Percentiles rank a stretch among this genome's conserved stretches.
Evolutionary conservation across 2,329 filamentous ascomycete genomes (phyloP).

Genomic region (Cordyceps farinosa): DNA sequence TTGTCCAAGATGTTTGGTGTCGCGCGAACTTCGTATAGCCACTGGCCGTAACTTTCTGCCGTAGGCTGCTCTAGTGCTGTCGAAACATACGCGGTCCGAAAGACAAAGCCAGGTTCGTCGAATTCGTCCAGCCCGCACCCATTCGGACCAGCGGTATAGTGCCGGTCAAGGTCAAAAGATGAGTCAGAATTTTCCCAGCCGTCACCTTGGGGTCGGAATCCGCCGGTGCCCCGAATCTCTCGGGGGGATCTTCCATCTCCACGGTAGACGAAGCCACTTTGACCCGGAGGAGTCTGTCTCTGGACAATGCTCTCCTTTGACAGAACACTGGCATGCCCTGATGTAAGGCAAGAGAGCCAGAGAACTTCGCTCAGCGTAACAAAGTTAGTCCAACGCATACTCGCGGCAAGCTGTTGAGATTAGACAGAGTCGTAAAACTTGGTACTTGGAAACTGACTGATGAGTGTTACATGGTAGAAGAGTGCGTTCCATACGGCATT

Average conservation of each 20-base stretch:
- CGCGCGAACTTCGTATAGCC: slow-evolving; percentile 18
- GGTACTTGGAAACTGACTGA: neutral
- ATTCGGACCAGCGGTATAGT: slow-evolving; percentile 6
- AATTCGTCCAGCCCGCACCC: slow-evolving; percentile 10
- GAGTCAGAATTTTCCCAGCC: slow-evolving; percentile 5
- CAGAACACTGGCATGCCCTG: neutral
- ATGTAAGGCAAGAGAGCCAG: neutral
- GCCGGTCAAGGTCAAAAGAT: neutral
- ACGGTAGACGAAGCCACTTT: slow-evolving; percentile 6
- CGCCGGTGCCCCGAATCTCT: neutral
- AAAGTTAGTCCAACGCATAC: neutral
- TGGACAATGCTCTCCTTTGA: neutral
- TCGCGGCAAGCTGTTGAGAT: neutral
- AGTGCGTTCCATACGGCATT: neutral
- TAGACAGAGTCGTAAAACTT: neutral
- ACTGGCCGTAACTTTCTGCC: neutral
- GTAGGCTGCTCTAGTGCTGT: neutral
- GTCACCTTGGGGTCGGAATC: slow-evolving; percentile 14
- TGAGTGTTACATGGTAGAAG: neutral
- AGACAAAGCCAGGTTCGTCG: neutral
- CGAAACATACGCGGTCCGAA: neutral
- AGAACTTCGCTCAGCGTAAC: neutral
- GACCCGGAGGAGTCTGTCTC: neutral
- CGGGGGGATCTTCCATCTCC: slow-evolving; percentile 16
- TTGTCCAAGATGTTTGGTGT: slow-evolving; percentile 17